phyloP scores from a whole-genome alignment of 2,329 filamentous ascomycete genomes.

The Arachnopeziza araneosa region DNA sequence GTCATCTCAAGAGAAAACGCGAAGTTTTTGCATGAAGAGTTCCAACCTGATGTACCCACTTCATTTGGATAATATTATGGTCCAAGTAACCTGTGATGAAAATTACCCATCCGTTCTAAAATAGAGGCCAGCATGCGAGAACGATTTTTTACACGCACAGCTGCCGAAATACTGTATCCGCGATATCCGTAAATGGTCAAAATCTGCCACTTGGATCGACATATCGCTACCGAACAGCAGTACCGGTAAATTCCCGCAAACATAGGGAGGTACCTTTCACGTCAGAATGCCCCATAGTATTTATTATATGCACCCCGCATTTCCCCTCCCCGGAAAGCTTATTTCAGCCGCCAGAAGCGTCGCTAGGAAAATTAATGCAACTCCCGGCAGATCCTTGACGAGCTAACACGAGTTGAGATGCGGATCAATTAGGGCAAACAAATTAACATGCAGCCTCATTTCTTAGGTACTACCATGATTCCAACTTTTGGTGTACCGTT shows the following conservation, averaged over 20 bases:
- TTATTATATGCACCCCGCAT: not conserved
- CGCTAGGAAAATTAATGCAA: not conserved
- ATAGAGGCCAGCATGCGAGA: not conserved
- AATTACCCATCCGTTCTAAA: not conserved
- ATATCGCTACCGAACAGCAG: not conserved
- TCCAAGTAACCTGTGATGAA: not conserved
- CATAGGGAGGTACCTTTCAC: not conserved
- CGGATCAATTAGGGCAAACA: not conserved
- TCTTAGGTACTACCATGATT: not conserved
- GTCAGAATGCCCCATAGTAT: too few relatives aligned
- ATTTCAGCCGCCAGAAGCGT: not conserved
- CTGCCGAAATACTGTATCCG: not conserved
- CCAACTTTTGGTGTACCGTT: not conserved
- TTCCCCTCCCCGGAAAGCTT: not conserved
- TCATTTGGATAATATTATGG: not conserved
- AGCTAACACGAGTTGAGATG: not conserved
- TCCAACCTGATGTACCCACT: not conserved
- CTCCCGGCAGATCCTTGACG: not conserved
- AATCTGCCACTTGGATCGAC: not conserved
- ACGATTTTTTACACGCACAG: not conserved
- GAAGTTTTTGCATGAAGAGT: not conserved
- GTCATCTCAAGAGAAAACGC: not conserved
- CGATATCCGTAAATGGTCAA: not conserved
- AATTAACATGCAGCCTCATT: not conserved
- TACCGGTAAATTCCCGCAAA: not conserved